Evolutionary conservation across 768 basidiomycete genomes (phyloP).

Genomic region (Xanthoconium purpureum): DNA sequence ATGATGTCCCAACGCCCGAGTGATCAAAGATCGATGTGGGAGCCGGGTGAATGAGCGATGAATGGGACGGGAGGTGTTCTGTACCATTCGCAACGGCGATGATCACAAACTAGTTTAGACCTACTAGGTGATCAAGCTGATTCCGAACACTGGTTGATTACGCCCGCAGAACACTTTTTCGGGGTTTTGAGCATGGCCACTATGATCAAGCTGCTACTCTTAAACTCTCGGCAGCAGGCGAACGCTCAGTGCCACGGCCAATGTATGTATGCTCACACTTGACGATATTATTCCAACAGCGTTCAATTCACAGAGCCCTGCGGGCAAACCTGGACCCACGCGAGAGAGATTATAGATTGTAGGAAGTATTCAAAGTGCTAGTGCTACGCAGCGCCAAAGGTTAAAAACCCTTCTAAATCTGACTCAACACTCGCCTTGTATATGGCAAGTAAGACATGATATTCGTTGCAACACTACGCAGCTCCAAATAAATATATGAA

Average conservation of each 20-base stretch:
- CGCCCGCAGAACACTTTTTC: conserved; percentile 50
- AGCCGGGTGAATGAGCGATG: conserved; percentile 63
- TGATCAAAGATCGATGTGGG: conserved; percentile 60
- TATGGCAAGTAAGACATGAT: no score
- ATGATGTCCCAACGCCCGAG: not conserved
- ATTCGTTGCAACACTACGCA: no score
- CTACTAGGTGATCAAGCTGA: conserved; percentile 64
- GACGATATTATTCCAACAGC: no score
- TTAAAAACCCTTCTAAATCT: no score
- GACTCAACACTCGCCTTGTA: no score
- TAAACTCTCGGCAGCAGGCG: conserved; percentile 52
- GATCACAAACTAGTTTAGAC: conserved; percentile 35
- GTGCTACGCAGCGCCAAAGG: no score
- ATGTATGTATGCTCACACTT: conserved; percentile 41
- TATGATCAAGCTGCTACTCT: conserved; percentile 61
- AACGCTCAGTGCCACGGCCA: conserved; percentile 66
- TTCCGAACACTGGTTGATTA: conserved; percentile 64
- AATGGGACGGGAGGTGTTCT: conserved; percentile 73
- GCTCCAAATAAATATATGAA: no score
- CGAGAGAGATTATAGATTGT: no score
- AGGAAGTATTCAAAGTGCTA: no score
- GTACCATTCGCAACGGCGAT: conserved; percentile 68
- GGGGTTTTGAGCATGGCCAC: conserved; percentile 61
- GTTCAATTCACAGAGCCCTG: conserved; percentile 39
- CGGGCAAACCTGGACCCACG: no score